These are phyloP conservation scores for Alloascoidea africana DNA, from an alignment of 805 yeast species.

Conservation along the genomic window DNA sequence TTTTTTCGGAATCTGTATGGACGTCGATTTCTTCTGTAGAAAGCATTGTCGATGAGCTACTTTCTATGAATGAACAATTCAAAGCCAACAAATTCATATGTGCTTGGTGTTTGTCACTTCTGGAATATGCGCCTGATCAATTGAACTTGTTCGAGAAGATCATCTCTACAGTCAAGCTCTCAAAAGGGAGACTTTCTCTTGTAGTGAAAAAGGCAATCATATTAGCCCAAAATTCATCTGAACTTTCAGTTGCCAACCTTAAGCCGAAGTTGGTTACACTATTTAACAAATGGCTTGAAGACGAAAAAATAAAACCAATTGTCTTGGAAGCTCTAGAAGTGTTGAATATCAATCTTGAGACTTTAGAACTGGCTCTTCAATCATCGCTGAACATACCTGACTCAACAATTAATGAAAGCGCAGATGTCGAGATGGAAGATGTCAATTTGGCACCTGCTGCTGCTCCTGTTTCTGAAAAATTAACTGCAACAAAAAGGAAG, in stretches of 20 bases:
- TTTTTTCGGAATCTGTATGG: slow-evolving; percentile 9
- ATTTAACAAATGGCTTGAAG: background rate
- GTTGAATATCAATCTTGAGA: slow-evolving; percentile 22
- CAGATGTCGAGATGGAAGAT: slow-evolving; percentile 7
- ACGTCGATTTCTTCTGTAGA: slow-evolving; percentile 10
- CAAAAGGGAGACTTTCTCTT: background rate
- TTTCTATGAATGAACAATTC: slow-evolving; percentile 12
- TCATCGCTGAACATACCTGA: slow-evolving; percentile 43
- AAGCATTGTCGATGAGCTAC: slow-evolving; percentile 10
- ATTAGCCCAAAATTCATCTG: slow-evolving; percentile 6
- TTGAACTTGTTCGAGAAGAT: slow-evolving; percentile 4
- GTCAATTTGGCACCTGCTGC: too few species aligned
- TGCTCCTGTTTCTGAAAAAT: slow-evolving; percentile 2
- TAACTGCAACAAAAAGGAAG: slow-evolving; percentile 1
- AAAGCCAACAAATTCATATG: slow-evolving; percentile 27
- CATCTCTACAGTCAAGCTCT: slow-evolving; percentile 1
- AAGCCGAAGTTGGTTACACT: background rate
- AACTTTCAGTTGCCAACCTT: slow-evolving; percentile 4
- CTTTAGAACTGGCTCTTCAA: slow-evolving; percentile 53
- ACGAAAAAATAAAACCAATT: slow-evolving; percentile 5
- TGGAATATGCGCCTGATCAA: slow-evolving; percentile 24
- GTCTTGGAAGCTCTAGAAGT: slow-evolving; percentile 24
- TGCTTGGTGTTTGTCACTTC: slow-evolving; percentile 25
- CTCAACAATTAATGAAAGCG: slow-evolving; percentile 9
- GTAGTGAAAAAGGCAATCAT: background rate